phyloP scores from a whole-genome alignment of 345 rosid species.

The Hibiscus tridactylites region DNA sequence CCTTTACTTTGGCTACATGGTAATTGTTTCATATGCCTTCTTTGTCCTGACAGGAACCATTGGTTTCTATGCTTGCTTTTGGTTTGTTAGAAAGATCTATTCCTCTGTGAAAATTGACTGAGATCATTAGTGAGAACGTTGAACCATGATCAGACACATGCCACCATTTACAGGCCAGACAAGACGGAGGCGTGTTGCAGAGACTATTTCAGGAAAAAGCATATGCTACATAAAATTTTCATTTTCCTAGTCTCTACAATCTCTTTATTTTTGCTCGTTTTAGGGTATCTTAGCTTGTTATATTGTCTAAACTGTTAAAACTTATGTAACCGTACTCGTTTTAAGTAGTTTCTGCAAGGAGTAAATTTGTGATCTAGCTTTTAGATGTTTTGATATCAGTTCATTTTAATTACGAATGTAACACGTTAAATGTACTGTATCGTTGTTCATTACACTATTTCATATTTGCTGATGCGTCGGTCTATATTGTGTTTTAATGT shows the following conservation, averaged over 20 bases:
- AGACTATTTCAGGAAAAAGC: neutral
- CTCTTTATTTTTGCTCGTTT: conserved; percentile 2
- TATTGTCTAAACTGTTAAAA: neutral
- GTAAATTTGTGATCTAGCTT: neutral
- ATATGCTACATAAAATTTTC: conserved; percentile 10
- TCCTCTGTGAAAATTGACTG: conserved; percentile 92
- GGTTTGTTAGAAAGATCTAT: conserved; percentile 92
- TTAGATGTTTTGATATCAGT: neutral
- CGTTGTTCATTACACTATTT: neutral
- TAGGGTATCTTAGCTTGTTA: conserved; percentile 22
- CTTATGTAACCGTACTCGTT: neutral
- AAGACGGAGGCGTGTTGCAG: conserved; percentile 1
- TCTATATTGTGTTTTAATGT: too few species aligned
- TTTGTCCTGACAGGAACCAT: conserved; percentile 88
- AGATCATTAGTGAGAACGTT: conserved; percentile 19
- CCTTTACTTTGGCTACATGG: conserved; percentile 52
- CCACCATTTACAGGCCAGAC: neutral
- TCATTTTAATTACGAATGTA: neutral
- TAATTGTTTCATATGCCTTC: conserved; percentile 79
- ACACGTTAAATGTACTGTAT: neutral
- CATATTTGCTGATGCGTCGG: neutral
- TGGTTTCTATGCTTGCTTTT: conserved; percentile 96
- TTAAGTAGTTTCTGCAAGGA: neutral
- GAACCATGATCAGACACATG: neutral
- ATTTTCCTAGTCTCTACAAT: conserved; percentile 6